A percentile compares a stretch with the other conserved stretches of the same genome.
These are phyloP conservation scores for Spirogloea muscicola DNA, from an alignment of 139 green algal species.

Conservation along the genomic window DNA sequence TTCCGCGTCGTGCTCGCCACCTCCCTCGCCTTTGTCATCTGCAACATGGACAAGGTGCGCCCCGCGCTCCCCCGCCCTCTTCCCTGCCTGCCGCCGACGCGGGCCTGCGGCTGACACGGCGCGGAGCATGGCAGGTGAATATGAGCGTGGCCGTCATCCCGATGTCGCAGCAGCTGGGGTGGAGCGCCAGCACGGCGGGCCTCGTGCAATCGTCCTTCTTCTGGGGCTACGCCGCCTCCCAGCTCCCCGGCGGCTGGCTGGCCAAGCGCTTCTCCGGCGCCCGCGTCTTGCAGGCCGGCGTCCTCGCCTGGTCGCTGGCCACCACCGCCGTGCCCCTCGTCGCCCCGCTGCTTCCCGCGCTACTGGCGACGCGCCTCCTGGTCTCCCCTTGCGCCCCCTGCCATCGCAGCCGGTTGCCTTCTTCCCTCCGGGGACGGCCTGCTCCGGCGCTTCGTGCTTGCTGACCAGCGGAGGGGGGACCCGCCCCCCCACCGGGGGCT, in stretches of 20 bases:
- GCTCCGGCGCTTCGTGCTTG: too few relatives aligned
- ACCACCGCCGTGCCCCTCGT: slow-evolving; percentile 75
- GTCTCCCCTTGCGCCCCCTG: too few relatives aligned
- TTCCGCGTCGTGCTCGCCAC: slow-evolving; percentile 71
- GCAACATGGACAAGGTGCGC: slow-evolving; percentile 88
- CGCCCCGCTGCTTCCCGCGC: slow-evolving; percentile 59
- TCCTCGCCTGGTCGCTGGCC: slow-evolving; percentile 74
- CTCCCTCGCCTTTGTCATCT: slow-evolving; percentile 83
- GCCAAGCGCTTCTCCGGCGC: slow-evolving; percentile 64
- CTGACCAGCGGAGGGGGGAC: too few relatives aligned
- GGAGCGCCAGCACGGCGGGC: slow-evolving; percentile 71
- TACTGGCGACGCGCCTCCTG: slow-evolving; percentile 67
- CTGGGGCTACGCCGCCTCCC: slow-evolving; percentile 88
- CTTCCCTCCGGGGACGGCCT: too few relatives aligned
- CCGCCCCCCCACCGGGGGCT: too few relatives aligned
- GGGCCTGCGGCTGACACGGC: too few relatives aligned
- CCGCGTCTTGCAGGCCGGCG: slow-evolving; percentile 58
- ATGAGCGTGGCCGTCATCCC: slow-evolving; percentile 94
- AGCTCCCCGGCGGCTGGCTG: slow-evolving; percentile 86
- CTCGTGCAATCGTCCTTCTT: slow-evolving; percentile 96
- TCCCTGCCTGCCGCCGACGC: too few relatives aligned
- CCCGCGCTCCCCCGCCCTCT: too few relatives aligned
- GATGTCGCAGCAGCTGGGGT: slow-evolving; percentile 91
- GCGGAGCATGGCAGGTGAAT: slow-evolving; percentile 86
- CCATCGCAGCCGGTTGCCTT: too few relatives aligned